Evolutionary conservation across 306 rosid genomes (phyloP).

Genomic region (Castanopsis chinensis): DNA sequence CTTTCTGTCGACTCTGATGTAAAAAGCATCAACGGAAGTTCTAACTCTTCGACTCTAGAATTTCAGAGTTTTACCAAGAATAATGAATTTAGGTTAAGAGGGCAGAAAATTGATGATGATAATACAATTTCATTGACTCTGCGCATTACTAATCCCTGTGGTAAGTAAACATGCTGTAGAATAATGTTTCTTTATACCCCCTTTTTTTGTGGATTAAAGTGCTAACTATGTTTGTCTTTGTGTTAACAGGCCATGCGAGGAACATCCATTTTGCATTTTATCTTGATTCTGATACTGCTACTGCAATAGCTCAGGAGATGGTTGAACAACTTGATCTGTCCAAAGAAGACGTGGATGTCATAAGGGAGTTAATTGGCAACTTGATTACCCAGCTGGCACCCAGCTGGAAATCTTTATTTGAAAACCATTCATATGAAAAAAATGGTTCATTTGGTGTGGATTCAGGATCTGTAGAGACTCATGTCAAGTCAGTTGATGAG

Average conservation of each 20-base stretch:
- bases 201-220: neutral
- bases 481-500: conserved; percentile 18
- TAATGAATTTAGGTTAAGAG: conserved; percentile 62
- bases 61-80: conserved; percentile 38
- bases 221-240: conserved; percentile 5
- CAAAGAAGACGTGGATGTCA: conserved; percentile 50
- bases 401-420: conserved; percentile 46
- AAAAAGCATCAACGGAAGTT: conserved; percentile 27
- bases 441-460: conserved; percentile 28
- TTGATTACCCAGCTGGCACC: conserved; percentile 59
- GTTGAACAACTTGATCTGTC: conserved; percentile 73
- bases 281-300: conserved; percentile 64
- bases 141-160: conserved; percentile 55
- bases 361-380: conserved; percentile 64
- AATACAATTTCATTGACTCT: conserved; percentile 47
- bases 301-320: conserved; percentile 89
- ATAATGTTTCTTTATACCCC: neutral
- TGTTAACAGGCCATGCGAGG: conserved; percentile 58
- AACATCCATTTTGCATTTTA: conserved; percentile 83
- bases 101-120: conserved; percentile 44
- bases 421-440: conserved; percentile 30
- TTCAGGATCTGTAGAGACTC: conserved; percentile 19
- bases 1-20: conserved; percentile 36
- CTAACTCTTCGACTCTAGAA: conserved; percentile 40
- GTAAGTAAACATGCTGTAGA: conserved; percentile 39